phyloP scores from a whole-genome alignment of 441 rosid genomes.

The Macaranga tanarius region DNA sequence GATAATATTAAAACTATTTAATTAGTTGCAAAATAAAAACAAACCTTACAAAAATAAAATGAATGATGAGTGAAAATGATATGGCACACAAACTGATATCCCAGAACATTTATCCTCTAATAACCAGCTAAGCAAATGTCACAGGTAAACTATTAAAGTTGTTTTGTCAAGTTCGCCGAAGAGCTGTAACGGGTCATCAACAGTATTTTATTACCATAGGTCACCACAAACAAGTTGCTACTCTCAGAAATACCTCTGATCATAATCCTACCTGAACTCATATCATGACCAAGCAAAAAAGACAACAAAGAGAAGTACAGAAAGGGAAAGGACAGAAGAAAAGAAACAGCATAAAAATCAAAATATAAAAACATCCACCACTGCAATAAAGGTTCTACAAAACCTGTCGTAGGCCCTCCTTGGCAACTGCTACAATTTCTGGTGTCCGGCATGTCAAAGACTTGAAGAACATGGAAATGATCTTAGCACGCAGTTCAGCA shows the following conservation, averaged over 20 bases:
- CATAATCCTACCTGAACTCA: not conserved
- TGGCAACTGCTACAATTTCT: constrained; percentile 97
- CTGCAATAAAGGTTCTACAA: constrained; percentile 23
- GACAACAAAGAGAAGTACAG: not conserved
- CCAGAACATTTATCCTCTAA: not conserved
- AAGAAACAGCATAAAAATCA: not conserved
- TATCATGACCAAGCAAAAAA: not conserved
- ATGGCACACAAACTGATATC: not conserved
- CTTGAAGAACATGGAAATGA: constrained; percentile 98
- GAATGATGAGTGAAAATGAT: not conserved
- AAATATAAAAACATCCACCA: not conserved
- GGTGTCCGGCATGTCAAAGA: constrained; percentile 90
- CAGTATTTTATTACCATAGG: not conserved
- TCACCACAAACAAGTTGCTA: not conserved
- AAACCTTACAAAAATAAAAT: not conserved
- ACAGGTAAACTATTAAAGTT: not conserved
- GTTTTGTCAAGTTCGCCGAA: not conserved
- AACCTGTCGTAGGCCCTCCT: constrained; percentile 99
- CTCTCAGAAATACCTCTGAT: not conserved
- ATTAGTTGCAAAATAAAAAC: not conserved
- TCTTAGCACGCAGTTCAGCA: constrained; percentile 85
- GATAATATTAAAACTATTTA: not conserved
- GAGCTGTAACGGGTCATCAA: not conserved
- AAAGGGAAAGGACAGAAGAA: not conserved
- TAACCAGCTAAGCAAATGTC: not conserved